Base-by-base conservation (phyloP, 1,284 basidiomycete genomes). In the Pseudozyma sp. region DNA sequence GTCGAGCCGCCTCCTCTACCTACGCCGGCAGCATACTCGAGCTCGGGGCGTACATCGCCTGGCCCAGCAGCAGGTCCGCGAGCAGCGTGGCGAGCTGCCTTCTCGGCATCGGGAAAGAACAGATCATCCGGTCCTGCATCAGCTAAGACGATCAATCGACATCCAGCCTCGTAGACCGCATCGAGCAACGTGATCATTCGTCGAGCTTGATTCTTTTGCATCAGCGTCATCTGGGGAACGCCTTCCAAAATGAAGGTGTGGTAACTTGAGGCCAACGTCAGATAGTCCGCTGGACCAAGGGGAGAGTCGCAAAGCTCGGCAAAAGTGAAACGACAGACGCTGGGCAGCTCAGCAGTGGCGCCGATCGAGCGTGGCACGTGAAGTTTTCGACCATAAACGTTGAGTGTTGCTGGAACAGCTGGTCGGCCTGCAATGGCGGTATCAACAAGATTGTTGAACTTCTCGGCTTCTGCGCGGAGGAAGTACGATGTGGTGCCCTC, bases 181-280 rank as follows among this genome's bases (percentile, higher is more conserved):
- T 92, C 91, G 44, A 92, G 88, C 56, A 92, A 87, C 13, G 90
- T 91, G 79, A 92, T 92, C 82, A 92, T 88, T 3, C 91, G 86
- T 12, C 90, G 85, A 3, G 91, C 91, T 85, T 92, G 89, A 82
- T 92, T 91, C 86, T 92, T 92, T 40, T 87, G 86, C 12, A 88
- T 87, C 3, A 91, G 85, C 13, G 87, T 87, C 3, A 92, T 86
- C 35, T 89, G 76, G 0, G 91, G 90, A 18, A 92, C 88, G 39
- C 88, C 86, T 51, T 89, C 89, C 57, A 92, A 87, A 70, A 89
- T 87, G 59, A 92, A 85, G 0, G 89, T 90, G 60, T 87, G 87
- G 75, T 88, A 91, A 1, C 87, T 88, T 0, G 89, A 89, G 0
- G 90, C 89, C 10, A 92, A 85, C 0, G 90, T 89, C 44, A 91